These are phyloP conservation scores for Backusella morwellensis DNA, from an alignment of 192 early-diverging fungal genomes.

Conservation along the genomic window DNA sequence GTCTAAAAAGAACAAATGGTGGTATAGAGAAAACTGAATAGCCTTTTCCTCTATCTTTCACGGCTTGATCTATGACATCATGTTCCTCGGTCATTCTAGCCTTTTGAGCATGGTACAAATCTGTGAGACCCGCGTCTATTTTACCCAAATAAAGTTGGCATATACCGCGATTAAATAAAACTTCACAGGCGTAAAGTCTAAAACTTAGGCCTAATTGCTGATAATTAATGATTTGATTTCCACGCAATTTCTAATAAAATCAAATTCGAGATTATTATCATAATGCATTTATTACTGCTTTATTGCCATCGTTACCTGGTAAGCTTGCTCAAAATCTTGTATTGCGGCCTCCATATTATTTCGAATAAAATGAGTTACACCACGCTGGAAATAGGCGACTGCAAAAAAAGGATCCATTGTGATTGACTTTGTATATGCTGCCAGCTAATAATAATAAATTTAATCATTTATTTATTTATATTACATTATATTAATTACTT, in stretches of 20 bases:
- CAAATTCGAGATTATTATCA: not conserved
- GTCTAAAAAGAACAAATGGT: conserved; percentile 76
- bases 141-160: conserved; percentile 75
- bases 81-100: conserved; percentile 66
- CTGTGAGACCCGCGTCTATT: conserved; percentile 62
- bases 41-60: conserved; percentile 52
- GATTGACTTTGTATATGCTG: conserved; percentile 71
- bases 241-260: conserved; percentile 62
- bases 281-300: not conserved
- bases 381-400: conserved; percentile 90
- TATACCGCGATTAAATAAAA: conserved; percentile 88
- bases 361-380: conserved; percentile 74
- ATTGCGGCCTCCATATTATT: conserved; percentile 71
- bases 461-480: conserved; percentile 7
- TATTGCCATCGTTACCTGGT: conserved; percentile 47
- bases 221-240: conserved; percentile 91
- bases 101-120: conserved; percentile 66
- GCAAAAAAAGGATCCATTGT: conserved; percentile 85
- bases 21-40: conserved; percentile 78
- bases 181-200: conserved; percentile 87
- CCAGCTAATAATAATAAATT: conserved; percentile 54
- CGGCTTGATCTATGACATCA: conserved; percentile 65
- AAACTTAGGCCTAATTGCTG: conserved; percentile 89
- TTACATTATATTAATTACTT: conserved; percentile 38
- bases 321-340: conserved; percentile 77